phyloP scores from a whole-genome alignment of 345 rosid genomes.

The Dimocarpus longan region DNA sequence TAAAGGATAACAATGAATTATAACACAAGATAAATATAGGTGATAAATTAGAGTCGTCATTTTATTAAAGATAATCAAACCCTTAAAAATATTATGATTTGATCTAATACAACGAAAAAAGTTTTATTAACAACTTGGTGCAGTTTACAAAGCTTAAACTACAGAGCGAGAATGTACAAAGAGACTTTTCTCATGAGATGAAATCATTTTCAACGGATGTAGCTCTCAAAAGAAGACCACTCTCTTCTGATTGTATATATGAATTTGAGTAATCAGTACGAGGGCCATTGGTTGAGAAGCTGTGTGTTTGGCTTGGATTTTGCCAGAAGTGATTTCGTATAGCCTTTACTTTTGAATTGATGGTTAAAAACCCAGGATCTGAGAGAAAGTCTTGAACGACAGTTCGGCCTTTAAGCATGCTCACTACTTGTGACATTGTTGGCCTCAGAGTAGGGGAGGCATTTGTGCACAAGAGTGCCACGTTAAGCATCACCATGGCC shows the following conservation, averaged over 20 bases:
- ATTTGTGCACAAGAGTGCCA: constrained; percentile 76
- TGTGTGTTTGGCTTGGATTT: constrained; percentile 52
- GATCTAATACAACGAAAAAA: not conserved
- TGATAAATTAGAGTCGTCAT: too few species aligned
- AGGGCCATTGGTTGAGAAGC: constrained; percentile 43
- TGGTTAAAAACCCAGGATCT: constrained; percentile 65
- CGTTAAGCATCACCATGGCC: constrained; percentile 74
- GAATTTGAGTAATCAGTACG: constrained; percentile 34
- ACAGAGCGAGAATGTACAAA: not conserved
- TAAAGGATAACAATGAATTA: too few species aligned
- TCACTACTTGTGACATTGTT: constrained; percentile 84
- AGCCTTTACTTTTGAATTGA: constrained; percentile 63
- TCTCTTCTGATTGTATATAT: constrained; percentile 37
- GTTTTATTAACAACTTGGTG: not conserved
- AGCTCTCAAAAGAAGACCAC: constrained; percentile 27
- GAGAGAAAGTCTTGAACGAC: constrained; percentile 70
- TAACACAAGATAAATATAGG: too few species aligned
- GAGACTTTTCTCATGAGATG: not conserved
- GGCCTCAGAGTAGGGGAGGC: constrained; percentile 90
- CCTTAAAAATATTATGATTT: too few species aligned
- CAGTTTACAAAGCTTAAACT: not conserved
- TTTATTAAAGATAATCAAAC: too few species aligned
- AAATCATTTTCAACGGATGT: constrained; percentile 24
- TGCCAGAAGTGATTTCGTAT: constrained; percentile 87
- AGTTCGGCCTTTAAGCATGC: constrained; percentile 79